These are phyloP conservation scores for Triangularia verruculosa DNA, from an alignment of 2,329 filamentous ascomycete genomes.

Conservation along the genomic window DNA sequence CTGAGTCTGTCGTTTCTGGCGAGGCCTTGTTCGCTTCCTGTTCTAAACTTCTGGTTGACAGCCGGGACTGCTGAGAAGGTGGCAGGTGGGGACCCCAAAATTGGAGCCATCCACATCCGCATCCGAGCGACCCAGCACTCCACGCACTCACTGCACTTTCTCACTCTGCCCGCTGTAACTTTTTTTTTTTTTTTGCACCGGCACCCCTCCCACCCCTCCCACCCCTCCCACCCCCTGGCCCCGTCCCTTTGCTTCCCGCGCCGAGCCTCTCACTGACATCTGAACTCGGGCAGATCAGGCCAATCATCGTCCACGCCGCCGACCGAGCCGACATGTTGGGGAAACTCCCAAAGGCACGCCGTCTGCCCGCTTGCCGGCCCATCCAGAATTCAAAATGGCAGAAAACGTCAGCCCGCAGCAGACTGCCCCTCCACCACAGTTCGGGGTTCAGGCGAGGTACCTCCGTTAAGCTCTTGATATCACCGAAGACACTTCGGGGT, in stretches of 20 bases:
- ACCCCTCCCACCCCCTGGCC: not conserved
- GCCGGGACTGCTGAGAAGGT: constrained; percentile 17
- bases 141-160: not conserved
- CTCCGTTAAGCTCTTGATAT: constrained; percentile 9
- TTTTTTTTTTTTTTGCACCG: too few species aligned
- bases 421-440: not conserved
- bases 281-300: constrained; percentile 1
- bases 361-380: constrained; percentile 5
- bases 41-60: constrained; percentile 16
- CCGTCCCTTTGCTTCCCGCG: constrained; percentile 5
- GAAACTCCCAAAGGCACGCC: constrained; percentile 16
- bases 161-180: not conserved
- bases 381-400: not conserved
- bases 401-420: constrained; percentile 22
- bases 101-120: constrained; percentile 14
- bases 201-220: not conserved
- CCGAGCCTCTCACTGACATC: constrained; percentile 6
- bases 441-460: constrained; percentile 19
- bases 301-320: constrained; percentile 13
- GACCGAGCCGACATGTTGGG: constrained; percentile 15
- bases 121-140: constrained; percentile 19
- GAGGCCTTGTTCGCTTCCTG: not conserved
- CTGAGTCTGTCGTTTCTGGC: constrained; percentile 22
- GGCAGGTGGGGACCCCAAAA: constrained; percentile 19
- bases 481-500: not conserved